These are phyloP conservation scores for Coffea canephora DNA, from an alignment of 257 asterid species.

Conservation along the genomic window DNA sequence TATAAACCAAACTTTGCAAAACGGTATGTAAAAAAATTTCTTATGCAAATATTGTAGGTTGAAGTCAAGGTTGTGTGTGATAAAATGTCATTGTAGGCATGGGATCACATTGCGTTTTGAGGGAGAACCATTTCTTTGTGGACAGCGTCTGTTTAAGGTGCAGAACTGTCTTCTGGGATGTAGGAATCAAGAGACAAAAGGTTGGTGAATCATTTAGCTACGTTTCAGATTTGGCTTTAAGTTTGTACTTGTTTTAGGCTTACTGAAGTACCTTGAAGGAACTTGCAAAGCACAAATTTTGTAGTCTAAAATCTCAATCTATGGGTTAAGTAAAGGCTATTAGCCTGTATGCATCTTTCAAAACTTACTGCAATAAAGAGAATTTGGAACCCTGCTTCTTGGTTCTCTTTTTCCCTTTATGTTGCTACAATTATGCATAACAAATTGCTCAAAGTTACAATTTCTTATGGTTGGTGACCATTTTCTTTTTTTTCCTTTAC, in stretches of 20 bases:
- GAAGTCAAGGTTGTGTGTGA: too few relatives aligned
- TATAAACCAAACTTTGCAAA: slow-evolving; percentile 43
- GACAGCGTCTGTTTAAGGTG: slow-evolving; percentile 35
- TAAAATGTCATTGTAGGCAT: slow-evolving; percentile 40
- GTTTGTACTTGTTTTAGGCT: too few relatives aligned
- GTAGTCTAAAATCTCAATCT: too few relatives aligned
- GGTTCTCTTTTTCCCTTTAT: not conserved
- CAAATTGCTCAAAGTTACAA: not conserved
- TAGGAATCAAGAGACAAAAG: slow-evolving; percentile 40
- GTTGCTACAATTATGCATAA: not conserved
- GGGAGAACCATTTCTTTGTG: slow-evolving; percentile 50
- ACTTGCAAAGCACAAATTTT: too few relatives aligned
- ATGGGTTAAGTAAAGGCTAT: too few relatives aligned
- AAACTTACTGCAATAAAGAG: too few relatives aligned
- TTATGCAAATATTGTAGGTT: not conserved
- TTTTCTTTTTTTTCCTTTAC: not conserved
- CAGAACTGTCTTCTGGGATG: slow-evolving; percentile 57
- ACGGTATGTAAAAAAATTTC: slow-evolving; percentile 35
- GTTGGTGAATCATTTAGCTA: slow-evolving; percentile 24
- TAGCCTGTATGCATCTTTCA: too few relatives aligned
- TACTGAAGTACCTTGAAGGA: too few relatives aligned
- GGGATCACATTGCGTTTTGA: slow-evolving; percentile 44
- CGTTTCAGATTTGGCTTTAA: not conserved
- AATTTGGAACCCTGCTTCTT: not conserved
- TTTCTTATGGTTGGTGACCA: not conserved